Evolutionary conservation across 352 stramenopile species (phyloP).

Genomic region (Pythium brassicae): DNA sequence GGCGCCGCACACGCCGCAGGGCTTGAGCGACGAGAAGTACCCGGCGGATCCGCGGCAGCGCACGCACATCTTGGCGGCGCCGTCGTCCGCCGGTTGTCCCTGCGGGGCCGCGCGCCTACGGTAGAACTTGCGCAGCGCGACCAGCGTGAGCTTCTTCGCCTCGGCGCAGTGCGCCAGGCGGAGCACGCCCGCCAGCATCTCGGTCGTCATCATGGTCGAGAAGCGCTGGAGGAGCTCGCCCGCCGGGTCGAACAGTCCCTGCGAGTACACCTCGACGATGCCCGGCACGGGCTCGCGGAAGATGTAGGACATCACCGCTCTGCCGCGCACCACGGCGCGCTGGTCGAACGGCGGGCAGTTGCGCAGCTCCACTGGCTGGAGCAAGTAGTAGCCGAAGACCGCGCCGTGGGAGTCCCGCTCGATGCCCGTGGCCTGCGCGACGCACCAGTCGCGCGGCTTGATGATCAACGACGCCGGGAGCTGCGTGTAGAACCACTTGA

Average conservation of each 20-base stretch:
- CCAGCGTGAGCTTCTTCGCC: slow-evolving; percentile 48
- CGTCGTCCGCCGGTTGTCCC: not conserved
- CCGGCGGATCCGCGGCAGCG: not conserved
- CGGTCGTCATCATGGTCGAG: slow-evolving; percentile 20
- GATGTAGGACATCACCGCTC: slow-evolving; percentile 21
- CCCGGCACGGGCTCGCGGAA: slow-evolving; percentile 31
- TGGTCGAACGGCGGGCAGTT: slow-evolving; percentile 31
- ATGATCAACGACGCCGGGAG: slow-evolving; percentile 8
- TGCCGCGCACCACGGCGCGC: slow-evolving; percentile 21
- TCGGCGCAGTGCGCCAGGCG: slow-evolving; percentile 33
- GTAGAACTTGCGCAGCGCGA: slow-evolving; percentile 29
- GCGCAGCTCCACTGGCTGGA: slow-evolving; percentile 39
- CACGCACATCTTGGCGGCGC: too few relatives aligned
- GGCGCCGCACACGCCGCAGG: slow-evolving; percentile 36
- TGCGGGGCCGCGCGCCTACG: slow-evolving; percentile 14
- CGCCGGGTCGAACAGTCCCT: slow-evolving; percentile 34
- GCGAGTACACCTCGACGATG: slow-evolving; percentile 36
- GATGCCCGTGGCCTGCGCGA: slow-evolving; percentile 24
- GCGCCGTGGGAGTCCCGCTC: slow-evolving; percentile 20
- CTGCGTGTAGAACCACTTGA: slow-evolving; percentile 47
- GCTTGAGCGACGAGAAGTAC: slow-evolving; percentile 15
- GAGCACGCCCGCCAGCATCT: slow-evolving; percentile 12
- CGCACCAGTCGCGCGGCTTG: slow-evolving; percentile 18
- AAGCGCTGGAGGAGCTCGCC: slow-evolving; percentile 28
- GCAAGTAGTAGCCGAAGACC: slow-evolving; percentile 34